phyloP scores from a whole-genome alignment of 2,329 filamentous ascomycete species.

The Alternaria brassicae region DNA sequence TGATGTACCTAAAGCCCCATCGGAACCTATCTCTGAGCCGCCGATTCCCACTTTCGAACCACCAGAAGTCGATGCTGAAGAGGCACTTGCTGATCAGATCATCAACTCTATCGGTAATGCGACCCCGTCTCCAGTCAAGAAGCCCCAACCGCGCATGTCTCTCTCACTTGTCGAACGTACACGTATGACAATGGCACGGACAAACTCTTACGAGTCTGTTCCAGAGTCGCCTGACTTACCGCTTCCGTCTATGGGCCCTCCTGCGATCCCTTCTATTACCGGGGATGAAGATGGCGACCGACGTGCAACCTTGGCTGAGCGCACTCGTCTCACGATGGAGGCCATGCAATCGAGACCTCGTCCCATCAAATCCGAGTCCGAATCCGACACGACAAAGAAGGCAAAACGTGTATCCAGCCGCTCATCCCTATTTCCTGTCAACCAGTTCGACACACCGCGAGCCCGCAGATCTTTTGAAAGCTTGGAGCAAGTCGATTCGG shows the following conservation, averaged over 20 bases:
- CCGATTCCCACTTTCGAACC: conserved; percentile 27
- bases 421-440: conserved; percentile 56
- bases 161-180: conserved; percentile 57
- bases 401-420: conserved; percentile 29
- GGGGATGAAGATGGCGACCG: conserved; percentile 28
- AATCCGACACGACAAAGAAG: conserved; percentile 25
- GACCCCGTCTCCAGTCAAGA: conserved; percentile 52
- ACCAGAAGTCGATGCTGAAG: conserved; percentile 32
- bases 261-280: conserved; percentile 18
- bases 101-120: conserved; percentile 50
- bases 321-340: conserved; percentile 82
- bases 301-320: conserved; percentile 65
- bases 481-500: conserved; percentile 29
- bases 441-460: conserved; percentile 63
- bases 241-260: conserved; percentile 20
- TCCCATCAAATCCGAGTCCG: conserved; percentile 22
- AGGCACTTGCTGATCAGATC: conserved; percentile 50
- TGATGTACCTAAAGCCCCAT: conserved; percentile 10
- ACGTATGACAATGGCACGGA: conserved; percentile 55
- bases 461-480: conserved; percentile 39
- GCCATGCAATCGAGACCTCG: conserved; percentile 56
- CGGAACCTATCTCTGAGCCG: conserved; percentile 26
- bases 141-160: conserved; percentile 49
- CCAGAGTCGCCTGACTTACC: conserved; percentile 31
- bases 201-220: conserved; percentile 35